phyloP scores from a whole-genome alignment of 116 monocot species.

The Papilionanthe hybrid region DNA sequence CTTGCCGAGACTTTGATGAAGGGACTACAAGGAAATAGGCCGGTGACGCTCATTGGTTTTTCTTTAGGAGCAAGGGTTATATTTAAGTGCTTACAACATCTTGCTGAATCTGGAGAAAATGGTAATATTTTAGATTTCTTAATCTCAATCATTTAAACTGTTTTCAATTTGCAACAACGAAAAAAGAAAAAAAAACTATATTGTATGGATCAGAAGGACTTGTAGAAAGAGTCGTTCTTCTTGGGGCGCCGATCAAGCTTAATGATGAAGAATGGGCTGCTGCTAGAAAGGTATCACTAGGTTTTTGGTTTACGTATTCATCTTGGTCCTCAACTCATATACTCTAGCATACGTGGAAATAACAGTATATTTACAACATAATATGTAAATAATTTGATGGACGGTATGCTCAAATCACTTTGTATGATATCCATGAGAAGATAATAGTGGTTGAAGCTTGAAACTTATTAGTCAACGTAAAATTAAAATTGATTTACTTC shows the following conservation, averaged over 20 bases:
- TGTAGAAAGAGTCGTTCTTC: conserved; percentile 89
- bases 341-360: not conserved
- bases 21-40: conserved; percentile 98
- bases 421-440: not conserved
- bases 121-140: conserved; percentile 37
- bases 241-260: conserved; percentile 87
- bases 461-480: not conserved
- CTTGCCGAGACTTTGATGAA: conserved; percentile 83
- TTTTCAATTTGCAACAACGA: not conserved
- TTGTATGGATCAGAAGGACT: conserved; percentile 60
- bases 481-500: no score
- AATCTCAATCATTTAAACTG: not conserved
- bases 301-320: not conserved
- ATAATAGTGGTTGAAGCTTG: not conserved
- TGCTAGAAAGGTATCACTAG: conserved; percentile 66
- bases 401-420: not conserved
- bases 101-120: conserved; percentile 75
- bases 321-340: not conserved
- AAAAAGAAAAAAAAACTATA: not conserved
- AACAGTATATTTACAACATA: not conserved
- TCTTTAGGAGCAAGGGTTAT: conserved; percentile 93
- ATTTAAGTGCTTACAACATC: conserved; percentile 78
- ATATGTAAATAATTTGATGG: not conserved
- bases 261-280: conserved; percentile 73
- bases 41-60: conserved; percentile 91